A percentile compares a stretch with the other conserved stretches of the same genome.
phyloP scores from a whole-genome alignment of 2,329 filamentous ascomycete genomes.

The Pyrenophora tritici-repentis region DNA sequence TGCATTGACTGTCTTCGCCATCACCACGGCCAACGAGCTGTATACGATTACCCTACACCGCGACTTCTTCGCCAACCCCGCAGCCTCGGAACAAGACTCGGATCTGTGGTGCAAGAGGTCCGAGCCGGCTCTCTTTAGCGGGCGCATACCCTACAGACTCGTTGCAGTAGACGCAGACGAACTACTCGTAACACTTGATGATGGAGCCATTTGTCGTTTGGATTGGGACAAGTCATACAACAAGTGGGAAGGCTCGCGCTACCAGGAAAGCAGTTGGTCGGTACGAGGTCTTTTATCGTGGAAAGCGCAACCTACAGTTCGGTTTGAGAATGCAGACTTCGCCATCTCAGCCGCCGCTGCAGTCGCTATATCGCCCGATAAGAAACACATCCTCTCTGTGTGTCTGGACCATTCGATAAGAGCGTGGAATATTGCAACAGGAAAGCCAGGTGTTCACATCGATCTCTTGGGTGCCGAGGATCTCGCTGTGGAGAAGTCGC shows the following conservation, averaged over 20 bases:
- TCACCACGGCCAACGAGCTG: constrained; percentile 78
- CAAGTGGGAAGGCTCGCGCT: constrained; percentile 72
- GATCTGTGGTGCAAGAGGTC: constrained; percentile 77
- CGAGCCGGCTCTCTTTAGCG: constrained; percentile 72
- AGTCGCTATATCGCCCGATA: constrained; percentile 54
- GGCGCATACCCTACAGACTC: constrained; percentile 80
- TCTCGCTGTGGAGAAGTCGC: constrained; percentile 66
- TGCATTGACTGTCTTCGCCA: constrained; percentile 75
- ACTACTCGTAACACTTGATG: constrained; percentile 78
- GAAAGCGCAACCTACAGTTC: constrained; percentile 66
- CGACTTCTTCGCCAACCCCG: constrained; percentile 76
- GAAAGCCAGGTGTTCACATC: constrained; percentile 74
- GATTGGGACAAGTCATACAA: constrained; percentile 37
- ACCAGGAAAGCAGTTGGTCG: constrained; percentile 75
- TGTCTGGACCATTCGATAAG: constrained; percentile 87
- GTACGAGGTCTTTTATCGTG: constrained; percentile 65
- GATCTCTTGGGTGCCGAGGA: constrained; percentile 72
- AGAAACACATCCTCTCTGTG: constrained; percentile 71
- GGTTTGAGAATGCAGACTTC: constrained; percentile 68
- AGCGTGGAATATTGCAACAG: constrained; percentile 85
- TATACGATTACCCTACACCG: constrained; percentile 83
- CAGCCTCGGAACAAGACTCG: constrained; percentile 73
- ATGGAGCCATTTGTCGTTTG: constrained; percentile 75
- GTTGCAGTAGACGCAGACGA: constrained; percentile 74
- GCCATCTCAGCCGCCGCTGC: constrained; percentile 67